These are phyloP conservation scores for Aspergillus arachidicola DNA, from an alignment of 2,329 filamentous ascomycete genomes.

Conservation along the genomic window DNA sequence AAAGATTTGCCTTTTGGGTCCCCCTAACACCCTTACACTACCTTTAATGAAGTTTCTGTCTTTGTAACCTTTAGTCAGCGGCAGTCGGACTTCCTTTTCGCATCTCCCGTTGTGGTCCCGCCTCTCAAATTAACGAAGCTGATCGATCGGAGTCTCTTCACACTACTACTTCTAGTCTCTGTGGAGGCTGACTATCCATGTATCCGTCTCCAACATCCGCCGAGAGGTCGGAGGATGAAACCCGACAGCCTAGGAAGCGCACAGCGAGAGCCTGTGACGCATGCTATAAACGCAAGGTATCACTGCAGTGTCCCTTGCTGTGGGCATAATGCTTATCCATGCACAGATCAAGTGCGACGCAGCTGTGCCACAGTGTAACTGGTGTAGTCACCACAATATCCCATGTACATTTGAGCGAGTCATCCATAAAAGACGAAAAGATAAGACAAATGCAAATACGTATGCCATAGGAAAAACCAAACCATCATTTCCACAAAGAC, in stretches of 20 bases:
- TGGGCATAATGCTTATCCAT: constrained; percentile 3
- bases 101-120: not conserved
- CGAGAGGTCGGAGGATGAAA: constrained; percentile 26
- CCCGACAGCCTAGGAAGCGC: constrained; percentile 23
- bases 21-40: not conserved
- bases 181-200: constrained; percentile 10
- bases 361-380: constrained; percentile 50
- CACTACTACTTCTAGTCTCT: not conserved
- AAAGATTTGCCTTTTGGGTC: not conserved
- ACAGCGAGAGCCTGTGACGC: constrained; percentile 51
- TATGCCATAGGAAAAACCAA: constrained; percentile 16
- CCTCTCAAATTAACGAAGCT: not conserved
- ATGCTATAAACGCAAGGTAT: constrained; percentile 54
- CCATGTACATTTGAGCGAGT: constrained; percentile 50
- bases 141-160: not conserved
- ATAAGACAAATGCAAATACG: constrained; percentile 23
- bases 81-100: constrained; percentile 1
- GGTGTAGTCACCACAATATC: constrained; percentile 53
- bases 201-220: constrained; percentile 20
- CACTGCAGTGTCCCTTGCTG: not conserved
- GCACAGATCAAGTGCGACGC: constrained; percentile 55
- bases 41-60: not conserved
- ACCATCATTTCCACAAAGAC: not conserved
- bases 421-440: constrained; percentile 32
- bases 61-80: constrained; percentile 11